phyloP scores from a whole-genome alignment of 1,284 basidiomycete species.

The Trametes versicolor region DNA sequence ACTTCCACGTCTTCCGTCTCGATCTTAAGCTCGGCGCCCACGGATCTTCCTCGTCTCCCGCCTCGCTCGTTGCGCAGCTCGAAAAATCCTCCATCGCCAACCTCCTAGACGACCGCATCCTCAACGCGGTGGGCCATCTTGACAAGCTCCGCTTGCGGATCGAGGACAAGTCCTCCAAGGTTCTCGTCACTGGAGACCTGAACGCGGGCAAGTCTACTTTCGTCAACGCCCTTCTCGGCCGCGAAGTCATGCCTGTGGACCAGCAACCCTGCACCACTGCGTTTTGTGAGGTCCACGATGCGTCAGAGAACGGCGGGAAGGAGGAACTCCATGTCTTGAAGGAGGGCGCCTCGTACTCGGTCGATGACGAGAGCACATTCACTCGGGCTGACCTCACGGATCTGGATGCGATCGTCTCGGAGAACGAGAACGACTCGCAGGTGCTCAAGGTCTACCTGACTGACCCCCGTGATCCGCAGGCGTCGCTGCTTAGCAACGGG shows the following conservation, averaged over 20 bases:
- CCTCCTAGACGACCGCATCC: constrained; percentile 88
- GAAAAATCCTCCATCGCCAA: constrained; percentile 95
- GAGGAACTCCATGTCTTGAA: constrained; percentile 89
- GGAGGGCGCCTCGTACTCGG: constrained; percentile 77
- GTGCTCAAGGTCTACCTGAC: constrained; percentile 88
- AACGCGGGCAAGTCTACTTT: constrained; percentile 99
- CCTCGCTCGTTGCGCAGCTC: constrained; percentile 88
- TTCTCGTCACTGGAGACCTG: constrained; percentile 98
- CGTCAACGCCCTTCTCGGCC: constrained; percentile 92
- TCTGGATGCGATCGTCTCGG: constrained; percentile 84
- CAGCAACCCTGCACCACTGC: constrained; percentile 98
- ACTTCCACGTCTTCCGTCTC: constrained; percentile 89
- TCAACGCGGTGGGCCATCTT: constrained; percentile 83
- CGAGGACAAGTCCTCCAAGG: constrained; percentile 93
- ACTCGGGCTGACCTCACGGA: constrained; percentile 74
- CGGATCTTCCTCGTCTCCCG: constrained; percentile 74
- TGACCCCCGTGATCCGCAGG: constrained; percentile 76
- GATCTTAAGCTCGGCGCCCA: constrained; percentile 92
- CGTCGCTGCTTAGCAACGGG: constrained; percentile 94
- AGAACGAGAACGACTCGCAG: constrained; percentile 78
- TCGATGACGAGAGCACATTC: constrained; percentile 81
- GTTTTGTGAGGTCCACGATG: constrained; percentile 98
- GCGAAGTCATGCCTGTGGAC: constrained; percentile 95
- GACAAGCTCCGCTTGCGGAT: constrained; percentile 89
- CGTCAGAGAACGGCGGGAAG: constrained; percentile 79